Evolutionary conservation across 2,329 filamentous ascomycete species (phyloP).

Genomic region (Aspergillus ustus): DNA sequence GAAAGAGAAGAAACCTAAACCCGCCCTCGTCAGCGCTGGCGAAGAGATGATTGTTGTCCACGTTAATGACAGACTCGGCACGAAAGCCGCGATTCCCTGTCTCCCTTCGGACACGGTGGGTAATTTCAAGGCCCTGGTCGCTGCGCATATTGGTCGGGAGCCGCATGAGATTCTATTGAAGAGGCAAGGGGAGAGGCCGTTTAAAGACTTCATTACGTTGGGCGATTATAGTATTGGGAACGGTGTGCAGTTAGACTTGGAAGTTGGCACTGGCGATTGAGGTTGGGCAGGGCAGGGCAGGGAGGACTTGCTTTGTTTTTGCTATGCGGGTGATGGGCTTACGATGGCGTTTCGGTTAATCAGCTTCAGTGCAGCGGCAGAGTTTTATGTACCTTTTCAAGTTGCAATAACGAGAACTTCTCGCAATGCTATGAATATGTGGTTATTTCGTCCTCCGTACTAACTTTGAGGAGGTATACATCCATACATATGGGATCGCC

Average conservation of each 20-base stretch:
- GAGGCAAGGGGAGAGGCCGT: slow-evolving; percentile 87
- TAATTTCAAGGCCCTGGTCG: slow-evolving; percentile 58
- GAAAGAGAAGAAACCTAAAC: slow-evolving; percentile 48
- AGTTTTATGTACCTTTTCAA: not conserved
- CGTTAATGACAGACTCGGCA: slow-evolving; percentile 93
- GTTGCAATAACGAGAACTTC: not conserved
- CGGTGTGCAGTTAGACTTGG: slow-evolving; percentile 68
- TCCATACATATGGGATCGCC: not conserved
- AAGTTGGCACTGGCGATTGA: slow-evolving; percentile 55
- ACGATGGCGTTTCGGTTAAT: not conserved
- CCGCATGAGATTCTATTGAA: slow-evolving; percentile 91
- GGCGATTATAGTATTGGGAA: slow-evolving; percentile 95
- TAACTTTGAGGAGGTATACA: not conserved
- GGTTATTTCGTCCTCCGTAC: not conserved
- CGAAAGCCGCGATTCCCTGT: slow-evolving; percentile 92
- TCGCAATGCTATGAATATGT: not conserved
- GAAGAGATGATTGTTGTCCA: slow-evolving; percentile 94
- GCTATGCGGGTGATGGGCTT: not conserved
- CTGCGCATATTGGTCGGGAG: slow-evolving; percentile 83
- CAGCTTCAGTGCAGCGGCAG: not conserved
- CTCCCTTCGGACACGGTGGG: slow-evolving; percentile 77
- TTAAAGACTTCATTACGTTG: slow-evolving; percentile 86
- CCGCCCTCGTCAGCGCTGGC: slow-evolving; percentile 42
- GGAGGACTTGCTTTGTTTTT: not conserved
- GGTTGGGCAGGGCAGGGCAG: too few relatives aligned